Conservation (phyloP, 2,329 filamentous ascomycete genomes). For the Diaporthe sp. region DNA sequence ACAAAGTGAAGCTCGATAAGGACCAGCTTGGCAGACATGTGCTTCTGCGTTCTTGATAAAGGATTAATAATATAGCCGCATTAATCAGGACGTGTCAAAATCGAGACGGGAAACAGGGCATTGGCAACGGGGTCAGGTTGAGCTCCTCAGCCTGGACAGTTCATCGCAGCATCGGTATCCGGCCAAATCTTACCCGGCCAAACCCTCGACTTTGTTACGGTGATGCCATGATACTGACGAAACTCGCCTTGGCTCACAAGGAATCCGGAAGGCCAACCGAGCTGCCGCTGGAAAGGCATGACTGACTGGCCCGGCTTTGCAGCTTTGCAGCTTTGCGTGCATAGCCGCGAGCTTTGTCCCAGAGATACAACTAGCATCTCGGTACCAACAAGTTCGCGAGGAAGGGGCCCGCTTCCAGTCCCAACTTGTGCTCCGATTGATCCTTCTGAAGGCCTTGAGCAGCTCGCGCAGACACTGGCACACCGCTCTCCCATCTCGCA, state of each 20-base stretch:
- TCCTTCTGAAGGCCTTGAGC: neutral
- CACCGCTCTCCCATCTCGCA: constrained; percentile 13
- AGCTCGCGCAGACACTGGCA: constrained; percentile 11
- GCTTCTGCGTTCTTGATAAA: constrained; percentile 30
- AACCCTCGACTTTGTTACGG: neutral
- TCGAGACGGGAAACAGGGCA: neutral
- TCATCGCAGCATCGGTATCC: constrained; percentile 10
- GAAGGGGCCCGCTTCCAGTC: neutral
- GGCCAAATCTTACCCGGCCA: neutral
- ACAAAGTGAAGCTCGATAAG: constrained; percentile 32
- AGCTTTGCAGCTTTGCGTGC: constrained; percentile 9
- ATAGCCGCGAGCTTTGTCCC: constrained; percentile 23
- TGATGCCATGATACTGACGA: neutral
- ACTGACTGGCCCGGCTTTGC: neutral
- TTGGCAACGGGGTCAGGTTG: constrained; percentile 14
- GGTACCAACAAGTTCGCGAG: constrained; percentile 18
- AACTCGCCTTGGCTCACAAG: neutral
- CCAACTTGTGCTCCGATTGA: constrained; percentile 3
- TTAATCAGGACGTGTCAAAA: constrained; percentile 6
- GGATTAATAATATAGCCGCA: constrained; percentile 11
- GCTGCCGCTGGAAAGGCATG: neutral
- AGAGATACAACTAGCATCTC: constrained; percentile 10
- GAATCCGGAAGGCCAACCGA: neutral
- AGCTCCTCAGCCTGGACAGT: neutral
- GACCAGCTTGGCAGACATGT: constrained; percentile 32